Conservation (phyloP, 2,329 filamentous ascomycete species). For the Beauveria varroae region DNA sequence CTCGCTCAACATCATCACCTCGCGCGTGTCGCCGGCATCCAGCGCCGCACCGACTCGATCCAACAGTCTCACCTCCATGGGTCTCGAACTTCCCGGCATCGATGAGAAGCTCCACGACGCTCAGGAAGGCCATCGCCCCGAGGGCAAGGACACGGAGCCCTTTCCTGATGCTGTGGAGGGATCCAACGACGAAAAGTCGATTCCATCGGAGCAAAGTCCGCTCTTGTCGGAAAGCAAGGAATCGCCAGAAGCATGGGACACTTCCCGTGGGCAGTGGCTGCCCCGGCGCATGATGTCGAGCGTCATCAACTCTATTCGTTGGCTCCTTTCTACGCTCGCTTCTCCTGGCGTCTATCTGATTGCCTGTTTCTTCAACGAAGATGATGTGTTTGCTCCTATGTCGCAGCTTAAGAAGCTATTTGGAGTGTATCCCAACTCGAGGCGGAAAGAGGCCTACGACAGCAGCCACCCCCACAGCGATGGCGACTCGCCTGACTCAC, state of each 20-base stretch:
- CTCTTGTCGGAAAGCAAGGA: conserved; percentile 37
- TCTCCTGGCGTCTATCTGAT: conserved; percentile 77
- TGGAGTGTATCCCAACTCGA: conserved; percentile 25
- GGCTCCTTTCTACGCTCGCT: conserved; percentile 69
- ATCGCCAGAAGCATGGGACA: conserved; percentile 40
- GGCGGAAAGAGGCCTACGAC: conserved; percentile 23
- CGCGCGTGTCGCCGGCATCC: conserved; percentile 62
- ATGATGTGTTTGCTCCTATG: conserved; percentile 72
- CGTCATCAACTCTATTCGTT: conserved; percentile 68
- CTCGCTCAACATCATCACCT: conserved; percentile 89
- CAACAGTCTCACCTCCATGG: conserved; percentile 51
- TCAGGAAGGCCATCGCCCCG: conserved; percentile 24
- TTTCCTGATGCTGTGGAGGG: conserved; percentile 30
- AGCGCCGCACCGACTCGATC: conserved; percentile 50
- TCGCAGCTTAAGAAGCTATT: conserved; percentile 62
- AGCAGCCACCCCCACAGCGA: conserved; percentile 35
- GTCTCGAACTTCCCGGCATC: conserved; percentile 37
- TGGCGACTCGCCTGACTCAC: conserved; percentile 17
- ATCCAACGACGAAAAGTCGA: conserved; percentile 29
- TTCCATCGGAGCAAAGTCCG: conserved; percentile 57
- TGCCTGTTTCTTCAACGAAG: conserved; percentile 73
- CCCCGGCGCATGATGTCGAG: conserved; percentile 64
- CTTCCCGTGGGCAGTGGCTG: conserved; percentile 31
- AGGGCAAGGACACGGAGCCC: conserved; percentile 26
- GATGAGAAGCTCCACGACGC: conserved; percentile 28